Evolutionary conservation across 352 stramenopile species (phyloP).

Genomic region (Pythium scleroteichum): DNA sequence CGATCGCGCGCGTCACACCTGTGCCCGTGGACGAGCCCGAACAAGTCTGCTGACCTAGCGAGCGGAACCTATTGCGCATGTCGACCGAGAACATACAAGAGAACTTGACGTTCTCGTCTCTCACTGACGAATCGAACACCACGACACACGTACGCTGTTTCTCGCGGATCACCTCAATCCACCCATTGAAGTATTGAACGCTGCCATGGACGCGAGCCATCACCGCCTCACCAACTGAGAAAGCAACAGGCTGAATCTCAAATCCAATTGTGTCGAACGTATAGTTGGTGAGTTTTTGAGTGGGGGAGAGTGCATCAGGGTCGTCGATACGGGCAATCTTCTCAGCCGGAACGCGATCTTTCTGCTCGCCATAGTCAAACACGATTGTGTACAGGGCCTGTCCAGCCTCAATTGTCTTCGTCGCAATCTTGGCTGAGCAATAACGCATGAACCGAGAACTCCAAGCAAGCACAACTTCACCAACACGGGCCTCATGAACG

Average conservation of each 20-base stretch:
- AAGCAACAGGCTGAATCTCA: slow-evolving; percentile 55
- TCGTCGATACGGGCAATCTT: slow-evolving; percentile 61
- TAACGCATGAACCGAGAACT: slow-evolving; percentile 73
- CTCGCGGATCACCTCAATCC: slow-evolving; percentile 55
- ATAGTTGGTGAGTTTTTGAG: slow-evolving; percentile 73
- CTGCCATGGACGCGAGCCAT: slow-evolving; percentile 61
- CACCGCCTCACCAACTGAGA: slow-evolving; percentile 56
- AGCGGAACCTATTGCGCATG: slow-evolving; percentile 42
- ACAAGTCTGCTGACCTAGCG: slow-evolving; percentile 33
- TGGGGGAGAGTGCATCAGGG: slow-evolving; percentile 48
- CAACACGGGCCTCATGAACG: slow-evolving; percentile 31
- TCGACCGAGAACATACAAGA: slow-evolving; percentile 73
- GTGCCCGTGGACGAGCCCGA: slow-evolving; percentile 40
- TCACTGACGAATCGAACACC: slow-evolving; percentile 71
- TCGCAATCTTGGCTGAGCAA: slow-evolving; percentile 35
- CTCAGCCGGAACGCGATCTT: slow-evolving; percentile 45
- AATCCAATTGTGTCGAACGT: slow-evolving; percentile 79
- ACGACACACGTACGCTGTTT: slow-evolving; percentile 63
- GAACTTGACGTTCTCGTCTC: slow-evolving; percentile 60
- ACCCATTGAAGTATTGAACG: slow-evolving; percentile 58
- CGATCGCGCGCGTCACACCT: slow-evolving; percentile 17
- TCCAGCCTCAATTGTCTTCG: slow-evolving; percentile 10
- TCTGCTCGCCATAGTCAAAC: slow-evolving; percentile 75
- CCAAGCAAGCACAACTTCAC: slow-evolving; percentile 70
- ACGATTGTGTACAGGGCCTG: slow-evolving; percentile 47